Base-by-base conservation (phyloP, 2,329 filamentous ascomycete genomes). In the Fusarium udum region DNA sequence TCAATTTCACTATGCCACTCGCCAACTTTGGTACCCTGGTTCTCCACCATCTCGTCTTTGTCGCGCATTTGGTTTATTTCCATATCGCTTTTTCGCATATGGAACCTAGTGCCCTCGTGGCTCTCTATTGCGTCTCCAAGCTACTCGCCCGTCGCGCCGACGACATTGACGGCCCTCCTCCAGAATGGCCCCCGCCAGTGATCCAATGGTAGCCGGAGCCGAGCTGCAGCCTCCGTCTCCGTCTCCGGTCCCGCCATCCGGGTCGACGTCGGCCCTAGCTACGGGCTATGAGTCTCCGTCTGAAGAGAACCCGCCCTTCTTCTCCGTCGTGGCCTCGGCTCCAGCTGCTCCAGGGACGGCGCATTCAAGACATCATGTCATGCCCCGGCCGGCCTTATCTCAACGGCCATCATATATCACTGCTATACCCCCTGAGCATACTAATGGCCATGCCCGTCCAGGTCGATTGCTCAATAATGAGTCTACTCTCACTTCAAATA, bases 21-120 rank as follows among this genome's bases (percentile, higher is more conserved):
- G 82, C 83, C 75, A 85, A 88, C 80, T 78, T 89, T 32, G 87
- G 87, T 55, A 84, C 86, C n/a, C 80, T 87, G 39, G 78, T 88
- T 70, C 80, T 88, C 57, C 82, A 87, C 73, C 82, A 87, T 72
- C 80, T 88, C 60, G 85, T 88, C 75, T 89, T 89, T 77, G 80
- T 89, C 71, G 86, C 85, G 45, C 87, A 87, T 58, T 80, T 89
- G 61, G 83, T 87, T 69, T 87, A 88, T 78, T 85, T 88, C 76
- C 84, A 84, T 76, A 84, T 86, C 69, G 86, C 85, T 64, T 82
- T 89, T 66, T 82, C 85, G 24, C 82, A 85, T 68, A 83, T 86
- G 60, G 86, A 87, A 67, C 84, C 86, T 22, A 80, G 85, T 52
- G 69, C 85, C 15, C 80, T 88, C 32, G 79, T 87, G 51, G 77